Percentiles rank a stretch among this genome's conserved stretches.
These are phyloP conservation scores for Penicillium hordei DNA, from an alignment of 2,329 filamentous ascomycete species.

Conservation along the genomic window DNA sequence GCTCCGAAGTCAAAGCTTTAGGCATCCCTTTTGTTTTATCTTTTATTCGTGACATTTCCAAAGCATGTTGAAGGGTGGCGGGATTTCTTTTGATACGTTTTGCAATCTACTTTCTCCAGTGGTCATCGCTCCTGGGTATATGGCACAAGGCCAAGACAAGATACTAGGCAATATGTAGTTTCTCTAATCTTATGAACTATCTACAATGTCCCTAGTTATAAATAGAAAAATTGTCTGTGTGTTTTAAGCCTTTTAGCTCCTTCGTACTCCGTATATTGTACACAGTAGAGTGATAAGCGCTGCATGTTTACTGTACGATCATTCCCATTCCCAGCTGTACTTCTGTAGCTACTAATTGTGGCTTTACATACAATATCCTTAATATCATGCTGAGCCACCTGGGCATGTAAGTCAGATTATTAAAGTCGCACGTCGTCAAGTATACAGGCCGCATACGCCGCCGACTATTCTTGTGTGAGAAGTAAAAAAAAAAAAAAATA, in stretches of 20 bases:
- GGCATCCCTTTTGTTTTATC: background rate
- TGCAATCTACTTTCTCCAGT: background rate
- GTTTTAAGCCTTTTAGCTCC: background rate
- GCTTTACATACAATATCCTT: background rate
- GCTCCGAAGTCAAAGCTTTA: conserved; percentile 52
- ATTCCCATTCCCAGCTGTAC: background rate
- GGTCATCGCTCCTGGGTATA: background rate
- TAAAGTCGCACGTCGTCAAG: background rate
- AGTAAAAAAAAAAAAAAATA: background rate
- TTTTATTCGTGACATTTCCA: background rate
- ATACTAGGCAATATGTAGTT: background rate
- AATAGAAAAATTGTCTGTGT: background rate
- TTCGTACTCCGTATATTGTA: background rate
- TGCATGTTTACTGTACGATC: background rate
- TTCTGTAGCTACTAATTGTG: too few species aligned
- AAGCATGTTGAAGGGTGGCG: conserved; percentile 1
- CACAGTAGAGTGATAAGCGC: background rate
- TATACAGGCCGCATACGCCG: background rate
- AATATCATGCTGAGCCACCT: background rate
- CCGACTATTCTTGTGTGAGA: background rate
- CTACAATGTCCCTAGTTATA: background rate
- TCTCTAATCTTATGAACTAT: background rate
- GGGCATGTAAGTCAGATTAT: background rate
- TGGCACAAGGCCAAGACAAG: background rate
- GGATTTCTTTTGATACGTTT: background rate